These are phyloP conservation scores for Dendrostoma leiphaemia DNA, from an alignment of 2,329 filamentous ascomycete species.

Conservation along the genomic window DNA sequence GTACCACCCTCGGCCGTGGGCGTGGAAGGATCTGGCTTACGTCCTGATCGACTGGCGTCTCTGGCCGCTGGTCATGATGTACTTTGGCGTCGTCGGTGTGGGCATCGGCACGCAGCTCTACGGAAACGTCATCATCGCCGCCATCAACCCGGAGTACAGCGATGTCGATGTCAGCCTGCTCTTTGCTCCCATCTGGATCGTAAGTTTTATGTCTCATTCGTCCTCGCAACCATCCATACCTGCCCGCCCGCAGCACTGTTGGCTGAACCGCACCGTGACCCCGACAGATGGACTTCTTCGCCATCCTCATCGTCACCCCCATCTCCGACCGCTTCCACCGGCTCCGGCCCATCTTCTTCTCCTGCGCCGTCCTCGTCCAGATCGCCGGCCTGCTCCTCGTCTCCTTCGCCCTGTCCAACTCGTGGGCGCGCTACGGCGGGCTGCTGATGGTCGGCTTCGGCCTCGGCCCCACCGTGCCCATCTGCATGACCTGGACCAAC, in stretches of 20 bases:
- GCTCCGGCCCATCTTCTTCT: conserved; percentile 79
- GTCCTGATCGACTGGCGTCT: conserved; percentile 84
- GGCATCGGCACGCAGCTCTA: conserved; percentile 89
- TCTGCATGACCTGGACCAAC: conserved; percentile 91
- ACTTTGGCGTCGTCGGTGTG: conserved; percentile 91
- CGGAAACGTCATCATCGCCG: conserved; percentile 79
- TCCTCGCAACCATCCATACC: no score
- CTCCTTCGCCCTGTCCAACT: conserved; percentile 68
- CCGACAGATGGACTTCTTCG: conserved; percentile 75
- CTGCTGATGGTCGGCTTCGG: conserved; percentile 90
- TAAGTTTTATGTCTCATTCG: conserved; percentile 40
- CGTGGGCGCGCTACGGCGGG: conserved; percentile 84
- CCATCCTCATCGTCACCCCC: conserved; percentile 81
- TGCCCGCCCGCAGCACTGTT: no score
- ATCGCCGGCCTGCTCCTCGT: conserved; percentile 78
- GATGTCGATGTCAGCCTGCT: conserved; percentile 76
- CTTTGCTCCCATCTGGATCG: conserved; percentile 90
- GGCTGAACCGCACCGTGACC: background rate
- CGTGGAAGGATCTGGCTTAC: conserved; percentile 62
- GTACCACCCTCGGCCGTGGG: conserved; percentile 75
- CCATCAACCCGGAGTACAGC: conserved; percentile 71
- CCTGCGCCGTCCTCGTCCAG: conserved; percentile 70
- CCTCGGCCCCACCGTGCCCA: conserved; percentile 84
- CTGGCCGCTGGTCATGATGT: conserved; percentile 86
- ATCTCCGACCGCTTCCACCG: conserved; percentile 84